These are phyloP conservation scores for Buddleja alternifolia DNA, from an alignment of 257 asterid genomes.

Conservation along the genomic window DNA sequence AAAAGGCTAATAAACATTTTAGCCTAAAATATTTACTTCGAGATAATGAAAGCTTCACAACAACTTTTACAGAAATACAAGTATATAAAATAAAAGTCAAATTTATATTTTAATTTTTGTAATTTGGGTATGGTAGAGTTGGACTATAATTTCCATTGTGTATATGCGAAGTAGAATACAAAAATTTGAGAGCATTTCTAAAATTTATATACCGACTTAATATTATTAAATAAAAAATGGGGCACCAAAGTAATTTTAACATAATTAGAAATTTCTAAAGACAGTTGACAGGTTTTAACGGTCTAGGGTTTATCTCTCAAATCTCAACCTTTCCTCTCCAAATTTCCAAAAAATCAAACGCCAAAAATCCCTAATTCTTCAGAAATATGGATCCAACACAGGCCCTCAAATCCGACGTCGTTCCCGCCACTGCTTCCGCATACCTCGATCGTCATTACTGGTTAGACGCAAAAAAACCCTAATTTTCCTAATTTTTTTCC, in stretches of 20 bases:
- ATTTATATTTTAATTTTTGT: too few species aligned
- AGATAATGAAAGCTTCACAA: too few species aligned
- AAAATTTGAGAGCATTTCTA: too few species aligned
- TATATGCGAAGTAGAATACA: too few species aligned
- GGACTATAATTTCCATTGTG: too few species aligned
- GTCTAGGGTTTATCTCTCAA: constrained; percentile 21
- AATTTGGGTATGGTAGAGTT: too few species aligned
- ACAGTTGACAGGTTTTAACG: constrained; percentile 18
- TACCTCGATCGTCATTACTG: constrained; percentile 83
- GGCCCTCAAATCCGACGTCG: constrained; percentile 48
- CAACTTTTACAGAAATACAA: too few species aligned
- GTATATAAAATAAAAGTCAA: too few species aligned
- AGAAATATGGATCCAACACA: constrained; percentile 36
- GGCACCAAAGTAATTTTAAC: background rate
- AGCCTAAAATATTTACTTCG: too few species aligned
- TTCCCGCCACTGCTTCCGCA: constrained; percentile 69
- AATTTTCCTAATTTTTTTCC: background rate
- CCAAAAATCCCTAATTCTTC: constrained; percentile 14
- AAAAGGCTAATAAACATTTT: too few species aligned
- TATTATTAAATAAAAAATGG: too few species aligned
- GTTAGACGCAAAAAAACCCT: constrained; percentile 38
- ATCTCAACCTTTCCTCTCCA: background rate
- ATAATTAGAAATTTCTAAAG: background rate
- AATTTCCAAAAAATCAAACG: constrained; percentile 12
- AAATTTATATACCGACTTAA: too few species aligned